These are phyloP conservation scores for Cyclotella atomus DNA, from an alignment of 108 stramenopile genomes.

Conservation along the genomic window DNA sequence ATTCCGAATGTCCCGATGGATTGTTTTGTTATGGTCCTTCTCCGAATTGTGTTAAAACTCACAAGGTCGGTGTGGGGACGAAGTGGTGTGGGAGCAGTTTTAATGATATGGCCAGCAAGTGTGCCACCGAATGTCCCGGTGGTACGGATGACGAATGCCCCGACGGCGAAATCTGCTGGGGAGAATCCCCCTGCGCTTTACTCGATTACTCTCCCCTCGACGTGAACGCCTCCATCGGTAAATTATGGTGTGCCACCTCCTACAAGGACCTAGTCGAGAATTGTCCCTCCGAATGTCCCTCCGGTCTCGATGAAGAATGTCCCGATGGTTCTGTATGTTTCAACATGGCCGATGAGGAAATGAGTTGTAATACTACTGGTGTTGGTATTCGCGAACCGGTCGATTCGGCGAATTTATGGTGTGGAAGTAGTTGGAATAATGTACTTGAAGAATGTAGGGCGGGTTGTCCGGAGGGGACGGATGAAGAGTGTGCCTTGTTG, in stretches of 20 bases:
- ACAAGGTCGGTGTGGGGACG: conserved; percentile 9
- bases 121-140: conserved; percentile 15
- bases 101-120: conserved; percentile 19
- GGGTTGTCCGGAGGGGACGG: conserved; percentile 40
- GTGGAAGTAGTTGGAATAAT: conserved; percentile 34
- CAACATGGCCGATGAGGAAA: conserved; percentile 27
- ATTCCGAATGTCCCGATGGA: conserved; percentile 18
- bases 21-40: conserved; percentile 7
- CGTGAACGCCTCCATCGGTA: conserved; percentile 18
- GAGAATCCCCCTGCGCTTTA: conserved; percentile 6
- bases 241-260: conserved; percentile 35
- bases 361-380: conserved; percentile 3
- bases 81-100: conserved; percentile 17
- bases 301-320: conserved; percentile 36
- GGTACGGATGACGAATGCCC: conserved; percentile 21
- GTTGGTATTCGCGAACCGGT: conserved; percentile 31
- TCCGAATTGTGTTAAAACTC: not conserved
- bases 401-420: conserved; percentile 37
- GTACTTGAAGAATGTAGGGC: conserved; percentile 37
- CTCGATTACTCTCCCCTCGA: not conserved
- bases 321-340: conserved; percentile 33
- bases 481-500: conserved; percentile 34
- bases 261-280: conserved; percentile 50
- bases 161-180: conserved; percentile 15
- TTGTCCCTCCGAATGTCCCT: conserved; percentile 44